phyloP scores from a whole-genome alignment of 1,139 yeast species.

The Hyphopichia wangnamkhiaoensis region DNA sequence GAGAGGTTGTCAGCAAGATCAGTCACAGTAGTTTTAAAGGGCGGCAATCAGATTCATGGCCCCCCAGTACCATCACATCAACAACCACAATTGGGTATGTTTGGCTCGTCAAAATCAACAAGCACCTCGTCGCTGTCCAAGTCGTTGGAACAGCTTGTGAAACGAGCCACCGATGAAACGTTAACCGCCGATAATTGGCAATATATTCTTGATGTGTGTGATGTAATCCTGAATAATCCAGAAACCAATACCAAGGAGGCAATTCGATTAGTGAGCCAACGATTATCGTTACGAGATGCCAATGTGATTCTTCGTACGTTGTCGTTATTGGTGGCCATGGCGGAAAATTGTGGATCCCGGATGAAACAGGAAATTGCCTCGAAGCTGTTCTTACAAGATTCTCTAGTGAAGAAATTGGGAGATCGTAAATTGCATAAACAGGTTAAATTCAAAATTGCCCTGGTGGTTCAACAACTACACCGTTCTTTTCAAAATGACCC shows the following conservation, averaged over 20 bases:
- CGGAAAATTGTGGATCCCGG: constrained; percentile 92
- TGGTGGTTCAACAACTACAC: constrained; percentile 66
- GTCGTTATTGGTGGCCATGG: constrained; percentile 71
- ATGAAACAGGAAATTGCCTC: constrained; percentile 82
- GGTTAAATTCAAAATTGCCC: constrained; percentile 67
- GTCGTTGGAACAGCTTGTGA: constrained; percentile 25
- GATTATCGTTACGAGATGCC: constrained; percentile 68
- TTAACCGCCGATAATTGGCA: constrained; percentile 86
- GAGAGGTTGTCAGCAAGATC: too few species aligned
- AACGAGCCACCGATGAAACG: constrained; percentile 83
- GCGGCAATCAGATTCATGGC: too few species aligned
- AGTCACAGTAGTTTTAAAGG: too few species aligned
- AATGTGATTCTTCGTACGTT: constrained; percentile 76
- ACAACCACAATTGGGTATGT: constrained; percentile 7
- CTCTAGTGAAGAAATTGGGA: constrained; percentile 54
- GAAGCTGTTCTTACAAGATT: constrained; percentile 56
- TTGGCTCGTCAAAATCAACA: constrained; percentile 7
- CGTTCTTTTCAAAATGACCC: constrained; percentile 67
- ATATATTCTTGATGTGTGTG: constrained; percentile 79
- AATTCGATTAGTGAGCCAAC: constrained; percentile 47
- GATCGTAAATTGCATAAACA: constrained; percentile 63
- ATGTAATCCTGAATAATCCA: constrained; percentile 71
- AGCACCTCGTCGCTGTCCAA: background rate
- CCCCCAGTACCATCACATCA: too few species aligned
- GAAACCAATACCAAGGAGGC: constrained; percentile 59